These are phyloP conservation scores for Arthroderma sp. DNA, from an alignment of 2,329 filamentous ascomycete genomes.

Conservation along the genomic window DNA sequence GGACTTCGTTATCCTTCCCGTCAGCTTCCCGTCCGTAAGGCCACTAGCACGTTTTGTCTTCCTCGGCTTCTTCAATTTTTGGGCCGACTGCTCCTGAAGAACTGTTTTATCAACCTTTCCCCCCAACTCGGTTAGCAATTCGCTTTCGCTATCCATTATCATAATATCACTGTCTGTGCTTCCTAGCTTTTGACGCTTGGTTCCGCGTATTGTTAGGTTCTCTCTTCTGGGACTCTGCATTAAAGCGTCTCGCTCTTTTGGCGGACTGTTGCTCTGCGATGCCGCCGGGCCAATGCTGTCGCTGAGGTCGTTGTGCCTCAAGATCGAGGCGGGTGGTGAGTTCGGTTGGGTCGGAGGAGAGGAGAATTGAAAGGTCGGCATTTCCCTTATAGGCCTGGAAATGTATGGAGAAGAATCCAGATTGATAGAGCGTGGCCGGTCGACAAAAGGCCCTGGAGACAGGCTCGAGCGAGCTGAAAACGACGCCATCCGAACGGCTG, in stretches of 20 bases:
- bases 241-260: not conserved
- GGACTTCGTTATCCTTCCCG: constrained; percentile 25
- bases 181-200: constrained; percentile 1
- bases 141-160: not conserved
- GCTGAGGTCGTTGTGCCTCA: too few relatives aligned
- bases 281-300: too few relatives aligned
- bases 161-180: not conserved
- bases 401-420: too few relatives aligned
- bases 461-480: not conserved
- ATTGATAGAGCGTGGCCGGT: too few relatives aligned
- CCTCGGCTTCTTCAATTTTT: not conserved
- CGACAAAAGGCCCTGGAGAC: too few relatives aligned
- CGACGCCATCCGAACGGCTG: not conserved
- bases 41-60: not conserved
- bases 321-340: too few relatives aligned
- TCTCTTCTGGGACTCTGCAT: constrained; percentile 4
- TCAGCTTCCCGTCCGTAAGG: constrained; percentile 14
- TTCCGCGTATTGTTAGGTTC: constrained; percentile 4
- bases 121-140: not conserved
- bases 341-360: too few relatives aligned
- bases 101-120: not conserved
- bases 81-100: not conserved
- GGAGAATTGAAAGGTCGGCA: too few relatives aligned
- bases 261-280: too few relatives aligned
- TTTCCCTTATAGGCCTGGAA: too few relatives aligned